Conservation (phyloP, 2,329 filamentous ascomycete genomes). For the Aspergillus pseudoterreus region DNA sequence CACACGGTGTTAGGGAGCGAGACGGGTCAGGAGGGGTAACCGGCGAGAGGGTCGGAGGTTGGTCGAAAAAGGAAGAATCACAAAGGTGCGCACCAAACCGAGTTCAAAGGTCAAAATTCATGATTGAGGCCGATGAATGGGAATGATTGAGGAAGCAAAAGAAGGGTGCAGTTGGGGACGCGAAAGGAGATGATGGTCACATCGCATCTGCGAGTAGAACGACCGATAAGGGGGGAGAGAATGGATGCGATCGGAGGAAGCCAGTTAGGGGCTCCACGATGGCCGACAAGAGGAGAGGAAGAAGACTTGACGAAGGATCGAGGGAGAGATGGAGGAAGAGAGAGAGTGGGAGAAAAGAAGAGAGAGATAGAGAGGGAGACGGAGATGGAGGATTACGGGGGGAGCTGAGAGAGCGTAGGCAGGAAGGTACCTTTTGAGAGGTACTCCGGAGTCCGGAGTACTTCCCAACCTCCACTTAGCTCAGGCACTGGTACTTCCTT, state of each 20-base stretch:
- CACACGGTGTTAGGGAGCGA: constrained; percentile 6
- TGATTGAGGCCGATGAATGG: background rate
- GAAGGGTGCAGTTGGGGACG: constrained; percentile 5
- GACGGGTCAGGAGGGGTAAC: constrained; percentile 2
- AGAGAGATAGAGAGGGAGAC: background rate
- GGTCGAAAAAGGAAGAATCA: background rate
- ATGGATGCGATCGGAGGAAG: constrained; percentile 9
- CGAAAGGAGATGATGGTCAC: constrained; percentile 25
- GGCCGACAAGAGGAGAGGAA: background rate
- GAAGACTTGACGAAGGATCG: background rate
- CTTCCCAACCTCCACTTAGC: background rate
- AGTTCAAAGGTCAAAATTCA: background rate
- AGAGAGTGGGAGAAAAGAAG: background rate
- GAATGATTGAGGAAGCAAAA: background rate
- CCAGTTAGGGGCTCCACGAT: constrained; percentile 13
- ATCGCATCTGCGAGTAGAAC: constrained; percentile 25
- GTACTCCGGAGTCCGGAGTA: background rate
- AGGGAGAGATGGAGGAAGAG: background rate
- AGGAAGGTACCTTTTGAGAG: constrained; percentile 1
- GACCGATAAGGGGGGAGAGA: constrained; percentile 13
- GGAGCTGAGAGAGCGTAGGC: constrained; percentile 3
- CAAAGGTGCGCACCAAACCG: background rate
- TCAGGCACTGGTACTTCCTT: background rate
- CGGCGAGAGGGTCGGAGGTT: background rate
- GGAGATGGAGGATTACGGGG: constrained; percentile 3